phyloP scores from a whole-genome alignment of 192 early-diverging fungal species.

The Lobosporangium transversale region DNA sequence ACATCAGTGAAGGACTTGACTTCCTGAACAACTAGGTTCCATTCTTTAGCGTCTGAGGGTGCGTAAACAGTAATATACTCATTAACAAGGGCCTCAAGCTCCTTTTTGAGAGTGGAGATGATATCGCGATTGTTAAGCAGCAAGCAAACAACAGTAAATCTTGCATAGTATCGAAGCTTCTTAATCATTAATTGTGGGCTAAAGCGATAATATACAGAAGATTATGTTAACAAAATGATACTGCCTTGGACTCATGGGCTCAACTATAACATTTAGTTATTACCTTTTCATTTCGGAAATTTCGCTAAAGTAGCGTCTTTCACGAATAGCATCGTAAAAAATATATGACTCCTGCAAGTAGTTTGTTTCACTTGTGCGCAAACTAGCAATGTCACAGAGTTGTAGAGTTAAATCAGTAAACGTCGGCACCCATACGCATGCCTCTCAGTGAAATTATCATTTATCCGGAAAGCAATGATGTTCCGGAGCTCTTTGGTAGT shows the following conservation, averaged over 20 bases:
- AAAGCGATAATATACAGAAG: no score
- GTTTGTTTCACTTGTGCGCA: constrained; percentile 96
- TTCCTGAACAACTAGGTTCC: constrained; percentile 83
- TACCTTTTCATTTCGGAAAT: constrained; percentile 94
- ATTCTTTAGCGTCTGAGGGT: constrained; percentile 90
- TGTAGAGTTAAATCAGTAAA: no score
- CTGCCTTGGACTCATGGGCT: no score
- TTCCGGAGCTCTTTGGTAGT: background rate
- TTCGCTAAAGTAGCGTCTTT: constrained; percentile 94
- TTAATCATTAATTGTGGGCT: constrained; percentile 95
- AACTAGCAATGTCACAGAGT: constrained; percentile 43
- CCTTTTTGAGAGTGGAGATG: constrained; percentile 85
- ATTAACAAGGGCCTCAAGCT: constrained; percentile 85
- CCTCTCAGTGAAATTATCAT: background rate
- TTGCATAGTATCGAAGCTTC: constrained; percentile 96
- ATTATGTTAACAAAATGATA: no score
- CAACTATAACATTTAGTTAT: no score
- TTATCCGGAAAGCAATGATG: constrained; percentile 8
- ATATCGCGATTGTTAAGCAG: constrained; percentile 85
- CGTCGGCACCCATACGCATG: no score
- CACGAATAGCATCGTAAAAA: constrained; percentile 97
- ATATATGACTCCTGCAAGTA: constrained; percentile 93
- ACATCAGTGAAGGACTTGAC: constrained; percentile 88
- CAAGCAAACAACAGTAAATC: constrained; percentile 95
- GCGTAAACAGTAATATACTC: constrained; percentile 89